Evolutionary conservation across 176 grass and related monocot genomes (phyloP), one percentile per base, ranked within the genome.

Genomic region (Hordeum vulgare): DNA sequence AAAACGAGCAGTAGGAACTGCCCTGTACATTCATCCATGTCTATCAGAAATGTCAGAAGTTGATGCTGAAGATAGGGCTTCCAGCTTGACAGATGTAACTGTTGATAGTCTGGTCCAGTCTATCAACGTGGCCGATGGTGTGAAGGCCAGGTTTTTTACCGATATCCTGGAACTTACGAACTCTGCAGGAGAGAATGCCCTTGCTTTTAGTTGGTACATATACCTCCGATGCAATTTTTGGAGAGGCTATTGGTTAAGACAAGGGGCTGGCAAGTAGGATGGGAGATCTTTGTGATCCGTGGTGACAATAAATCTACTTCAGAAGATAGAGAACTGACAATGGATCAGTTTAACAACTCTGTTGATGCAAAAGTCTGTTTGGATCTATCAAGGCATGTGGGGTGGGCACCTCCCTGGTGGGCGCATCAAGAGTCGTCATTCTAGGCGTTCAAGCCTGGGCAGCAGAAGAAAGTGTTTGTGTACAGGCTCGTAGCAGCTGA

Each of bases 361-460:
- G n/a, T 80, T 15, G 91, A 94, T 75, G 93, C 93, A 23, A 94
- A 92, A 74, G 96, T 99, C 60, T 99, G 61, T 94, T 99, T 35
- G 96, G 96, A 54, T 96, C 93, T n/a, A 99, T 96, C 81, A 96
- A 80, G 86, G 96, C 96, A 31, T 99, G 93, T 73, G 96, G 96
- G 1, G 93, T 96, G 84, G 96, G 91, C 28, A 99, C 96, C 62
- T 96, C 96, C 63, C 83, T 99, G 31, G 88, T 94, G 6, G 96
- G 93, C 4, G 93, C 96, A 75, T 99, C n/a, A n/a, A n/a, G n/a
- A n/a, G n/a, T n/a, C 56, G 26, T 99, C 44, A 94, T 99, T 62
- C 82, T 99, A 44, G n/a, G 89, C 83, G 2, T 94, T 94, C 70
- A 90, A 93, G 82, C 93, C 93, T 8, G 91, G 91, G 36, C 96